A percentile compares a stretch with the other conserved stretches of the same genome.
phyloP scores from a whole-genome alignment of 805 yeast species.

The Yamadazyma akitaensis region DNA sequence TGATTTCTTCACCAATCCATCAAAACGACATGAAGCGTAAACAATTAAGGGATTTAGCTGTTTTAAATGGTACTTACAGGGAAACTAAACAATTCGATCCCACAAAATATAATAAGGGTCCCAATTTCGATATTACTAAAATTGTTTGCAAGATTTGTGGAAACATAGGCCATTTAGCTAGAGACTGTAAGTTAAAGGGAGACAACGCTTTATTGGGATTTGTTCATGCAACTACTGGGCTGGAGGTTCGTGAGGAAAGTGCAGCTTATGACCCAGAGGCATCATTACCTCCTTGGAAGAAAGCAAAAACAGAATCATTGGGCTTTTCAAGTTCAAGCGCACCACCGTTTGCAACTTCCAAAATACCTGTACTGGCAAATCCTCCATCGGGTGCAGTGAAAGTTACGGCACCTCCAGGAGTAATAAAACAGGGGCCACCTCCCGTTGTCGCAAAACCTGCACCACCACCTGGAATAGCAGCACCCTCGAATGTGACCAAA shows the following conservation, averaged over 20 bases:
- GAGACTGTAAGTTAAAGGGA: constrained; percentile 66
- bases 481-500: constrained; percentile 15
- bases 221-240: neutral
- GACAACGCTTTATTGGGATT: constrained; percentile 17
- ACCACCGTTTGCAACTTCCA: constrained; percentile 9
- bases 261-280: neutral
- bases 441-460: constrained; percentile 15
- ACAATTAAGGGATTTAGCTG: constrained; percentile 89
- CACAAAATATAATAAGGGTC: constrained; percentile 15
- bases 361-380: constrained; percentile 7
- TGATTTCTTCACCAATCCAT: constrained; percentile 87
- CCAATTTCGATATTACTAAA: constrained; percentile 44
- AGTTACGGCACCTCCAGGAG: constrained; percentile 22
- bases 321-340: neutral
- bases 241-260: neutral
- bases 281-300: constrained; percentile 24
- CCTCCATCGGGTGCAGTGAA: constrained; percentile 19
- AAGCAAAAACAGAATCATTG: constrained; percentile 16
- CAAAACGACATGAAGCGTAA: constrained; percentile 88
- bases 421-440: neutral
- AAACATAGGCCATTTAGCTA: constrained; percentile 77
- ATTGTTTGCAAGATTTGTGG: constrained; percentile 80
- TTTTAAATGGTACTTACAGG: constrained; percentile 88
- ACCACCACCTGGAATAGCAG: constrained; percentile 10
- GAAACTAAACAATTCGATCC: constrained; percentile 63